Base-by-base conservation (phyloP, 2,329 filamentous ascomycete genomes). In the Trichoderma oligosporum region DNA sequence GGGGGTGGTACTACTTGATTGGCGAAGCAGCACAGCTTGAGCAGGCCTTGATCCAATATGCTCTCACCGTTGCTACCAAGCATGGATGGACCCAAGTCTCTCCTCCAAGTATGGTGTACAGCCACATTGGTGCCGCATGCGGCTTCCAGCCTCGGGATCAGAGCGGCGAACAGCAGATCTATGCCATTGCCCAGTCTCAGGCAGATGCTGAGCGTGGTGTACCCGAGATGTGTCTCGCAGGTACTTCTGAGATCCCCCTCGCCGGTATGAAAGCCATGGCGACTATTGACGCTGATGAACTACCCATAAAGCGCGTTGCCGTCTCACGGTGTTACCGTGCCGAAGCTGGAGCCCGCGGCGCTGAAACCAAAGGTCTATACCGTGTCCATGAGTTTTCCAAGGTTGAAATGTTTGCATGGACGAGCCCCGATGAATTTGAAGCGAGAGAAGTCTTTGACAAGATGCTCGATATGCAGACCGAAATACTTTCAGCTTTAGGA, bases 311-410 rank as follows among this genome's bases (percentile, higher is more conserved):
- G 70, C 79, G 86, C 16, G 90, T 95, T 3, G 94, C 89, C 14
- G 85, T 89, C 1, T 96, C 90, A 57, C 82, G 94, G n/a, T 96
- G 92, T 77, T 99, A 95, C 74, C 88, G 94, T 52, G 94, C 94
- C 42, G 94, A 99, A 75, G 94, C 94, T 0, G 94, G 94, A 29
- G 89, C 91, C 1, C 82, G 93, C 36, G 94, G 94, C 27, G 86
- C 88, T 22, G 90, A 94, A 65, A 96, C 92, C 1, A 97, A 96
- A 74, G 94, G 94, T 4, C 77, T 99, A 1, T 99, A 97, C 74
- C 87, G 94, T 25, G 94, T 99, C 3, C 94, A 99, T 73, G 94
- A 99, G 73, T 99, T 99, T 74, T 96, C 91, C 25, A 99, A 99
- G 71, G 93, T 99, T 0, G 94, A 99, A 73, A 86, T 99, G 79